These are phyloP conservation scores for Aspergillus uvarum DNA, from an alignment of 2,329 filamentous ascomycete genomes.

Conservation along the genomic window DNA sequence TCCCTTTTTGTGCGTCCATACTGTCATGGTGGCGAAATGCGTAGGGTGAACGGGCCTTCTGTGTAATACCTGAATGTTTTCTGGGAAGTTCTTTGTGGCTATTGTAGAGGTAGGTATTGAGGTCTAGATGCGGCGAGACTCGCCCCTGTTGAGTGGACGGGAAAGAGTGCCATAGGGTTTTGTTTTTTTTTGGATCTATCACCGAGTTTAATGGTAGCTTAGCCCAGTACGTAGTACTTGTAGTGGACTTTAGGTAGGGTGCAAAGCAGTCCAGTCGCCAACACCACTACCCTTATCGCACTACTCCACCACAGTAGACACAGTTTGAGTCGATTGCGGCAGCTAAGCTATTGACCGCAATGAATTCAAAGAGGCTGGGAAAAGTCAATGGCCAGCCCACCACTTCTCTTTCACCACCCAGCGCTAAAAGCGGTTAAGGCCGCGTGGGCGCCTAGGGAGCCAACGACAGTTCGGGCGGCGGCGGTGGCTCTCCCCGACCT, in stretches of 20 bases:
- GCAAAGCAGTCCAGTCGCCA: background rate
- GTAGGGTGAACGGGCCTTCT: background rate
- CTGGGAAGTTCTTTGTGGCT: background rate
- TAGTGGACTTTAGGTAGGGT: background rate
- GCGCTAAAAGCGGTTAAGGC: slow-evolving; percentile 28
- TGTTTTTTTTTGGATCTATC: background rate
- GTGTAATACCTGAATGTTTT: background rate
- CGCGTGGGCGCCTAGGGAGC: slow-evolving; percentile 23
- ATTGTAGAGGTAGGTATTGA: background rate
- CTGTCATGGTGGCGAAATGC: background rate
- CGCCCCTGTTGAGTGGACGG: background rate
- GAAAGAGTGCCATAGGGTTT: background rate
- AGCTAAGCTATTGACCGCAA: slow-evolving; percentile 3
- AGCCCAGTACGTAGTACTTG: background rate
- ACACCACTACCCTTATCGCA: background rate
- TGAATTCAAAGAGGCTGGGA: slow-evolving; percentile 10
- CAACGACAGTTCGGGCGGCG: slow-evolving; percentile 19
- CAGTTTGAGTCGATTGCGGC: background rate
- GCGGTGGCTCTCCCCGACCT: slow-evolving; percentile 21
- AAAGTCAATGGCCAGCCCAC: background rate
- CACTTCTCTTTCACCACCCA: slow-evolving; percentile 7
- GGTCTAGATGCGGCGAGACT: background rate
- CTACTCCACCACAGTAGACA: background rate
- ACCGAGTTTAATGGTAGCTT: background rate
- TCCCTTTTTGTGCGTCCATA: background rate